These are phyloP conservation scores for Dactylella cylindrospora DNA, from an alignment of 2,329 filamentous ascomycete genomes.

Conservation along the genomic window DNA sequence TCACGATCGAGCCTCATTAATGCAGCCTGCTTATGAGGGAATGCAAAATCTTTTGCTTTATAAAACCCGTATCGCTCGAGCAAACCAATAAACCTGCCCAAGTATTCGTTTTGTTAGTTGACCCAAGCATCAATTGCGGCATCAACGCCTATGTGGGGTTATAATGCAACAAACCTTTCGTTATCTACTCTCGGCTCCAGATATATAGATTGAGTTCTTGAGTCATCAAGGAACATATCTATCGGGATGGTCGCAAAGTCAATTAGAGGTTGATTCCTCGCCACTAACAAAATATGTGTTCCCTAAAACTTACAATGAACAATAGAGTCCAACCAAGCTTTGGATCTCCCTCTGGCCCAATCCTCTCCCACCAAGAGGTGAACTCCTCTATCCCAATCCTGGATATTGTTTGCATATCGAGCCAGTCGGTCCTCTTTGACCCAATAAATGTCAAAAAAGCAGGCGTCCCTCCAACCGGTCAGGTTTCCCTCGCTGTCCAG, in stretches of 20 bases:
- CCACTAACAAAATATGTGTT: not conserved
- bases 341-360: conserved; percentile 79
- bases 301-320: conserved; percentile 85
- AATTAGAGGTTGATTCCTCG: not conserved
- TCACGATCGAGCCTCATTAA: conserved; percentile 49
- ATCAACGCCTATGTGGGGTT: not conserved
- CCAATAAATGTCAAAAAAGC: conserved; percentile 98
- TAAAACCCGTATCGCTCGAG: conserved; percentile 75
- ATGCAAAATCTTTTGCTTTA: conserved; percentile 80
- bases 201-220: conserved; percentile 74
- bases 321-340: conserved; percentile 77
- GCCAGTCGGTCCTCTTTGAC: conserved; percentile 86
- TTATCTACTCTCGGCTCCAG: conserved; percentile 93
- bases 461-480: conserved; percentile 52
- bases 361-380: conserved; percentile 90
- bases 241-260: not conserved
- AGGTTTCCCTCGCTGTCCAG: conserved; percentile 28
- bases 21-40: conserved; percentile 71
- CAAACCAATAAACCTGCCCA: conserved; percentile 66
- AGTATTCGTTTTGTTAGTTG: conserved; percentile 7
- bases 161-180: conserved; percentile 66
- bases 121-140: not conserved
- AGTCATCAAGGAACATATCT: conserved; percentile 49
- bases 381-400: conserved; percentile 82
- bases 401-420: conserved; percentile 63